Evolutionary conservation across 1,284 basidiomycete species (phyloP).

Genomic region (Austroboletus niveus): DNA sequence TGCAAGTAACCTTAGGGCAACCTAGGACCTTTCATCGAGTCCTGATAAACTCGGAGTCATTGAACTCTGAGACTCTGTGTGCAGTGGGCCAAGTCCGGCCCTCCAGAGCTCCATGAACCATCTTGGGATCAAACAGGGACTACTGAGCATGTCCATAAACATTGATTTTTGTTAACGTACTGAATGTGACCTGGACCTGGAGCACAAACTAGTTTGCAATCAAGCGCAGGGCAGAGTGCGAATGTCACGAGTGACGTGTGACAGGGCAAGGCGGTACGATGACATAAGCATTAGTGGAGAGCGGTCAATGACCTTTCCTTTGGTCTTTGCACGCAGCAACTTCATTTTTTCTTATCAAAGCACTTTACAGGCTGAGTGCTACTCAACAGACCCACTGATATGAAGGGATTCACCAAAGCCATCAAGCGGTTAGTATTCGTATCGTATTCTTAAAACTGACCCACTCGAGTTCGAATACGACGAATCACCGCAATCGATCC

Average conservation of each 20-base stretch:
- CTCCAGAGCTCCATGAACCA: too few species aligned
- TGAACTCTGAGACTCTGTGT: too few species aligned
- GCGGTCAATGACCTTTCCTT: neutral
- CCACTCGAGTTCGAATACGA: slow-evolving; percentile 3
- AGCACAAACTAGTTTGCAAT: too few species aligned
- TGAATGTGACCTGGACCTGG: too few species aligned
- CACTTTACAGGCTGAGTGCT: neutral
- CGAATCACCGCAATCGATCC: slow-evolving; percentile 6
- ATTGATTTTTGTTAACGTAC: too few species aligned
- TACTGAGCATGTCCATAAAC: too few species aligned
- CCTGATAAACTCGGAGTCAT: too few species aligned
- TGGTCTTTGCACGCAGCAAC: neutral
- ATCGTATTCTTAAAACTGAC: neutral
- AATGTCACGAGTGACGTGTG: neutral
- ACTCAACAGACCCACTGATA: slow-evolving; percentile 29
- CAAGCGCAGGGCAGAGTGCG: too few species aligned
- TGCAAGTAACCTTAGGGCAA: too few species aligned
- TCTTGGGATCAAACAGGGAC: too few species aligned
- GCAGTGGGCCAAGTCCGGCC: too few species aligned
- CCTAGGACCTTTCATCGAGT: too few species aligned
- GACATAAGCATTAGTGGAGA: slow-evolving; percentile 18
- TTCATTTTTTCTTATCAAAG: slow-evolving; percentile 1
- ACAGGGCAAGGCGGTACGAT: slow-evolving; percentile 5
- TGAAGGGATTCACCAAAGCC: slow-evolving; percentile 82
- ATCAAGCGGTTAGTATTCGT: slow-evolving; percentile 61